Base-by-base conservation (phyloP, 2,329 filamentous ascomycete genomes). In the Blumeria hordei region DNA sequence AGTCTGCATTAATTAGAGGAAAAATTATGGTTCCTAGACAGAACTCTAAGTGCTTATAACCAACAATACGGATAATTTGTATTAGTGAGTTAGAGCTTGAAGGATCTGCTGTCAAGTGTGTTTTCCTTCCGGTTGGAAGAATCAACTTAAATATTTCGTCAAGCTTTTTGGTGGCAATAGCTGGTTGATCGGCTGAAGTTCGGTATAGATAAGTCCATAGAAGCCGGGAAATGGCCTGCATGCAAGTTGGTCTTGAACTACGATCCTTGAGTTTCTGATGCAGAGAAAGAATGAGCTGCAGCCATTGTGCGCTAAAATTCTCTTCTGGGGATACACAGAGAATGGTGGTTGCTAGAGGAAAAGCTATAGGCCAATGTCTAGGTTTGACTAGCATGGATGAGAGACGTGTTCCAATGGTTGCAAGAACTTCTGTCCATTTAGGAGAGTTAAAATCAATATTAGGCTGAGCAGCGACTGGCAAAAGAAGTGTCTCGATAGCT, bases 141-240 rank as follows among this genome's bases (percentile, higher is more conserved):
- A 94, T 79, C 61, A 94, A 74, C 62, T 82, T 85, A 60, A 93
- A 77, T 18, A 96, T 81, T 59, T 96, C 90, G 59, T 98, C 90
- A 16, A 96, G 72, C 66, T 92, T 95, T 59, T 84, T 80, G 43
- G 79, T 73, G 2, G 82, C 81, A 34, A 74, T 74, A 55, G 80
- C 77, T 1, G 76, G 70, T 9, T 78, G 75, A 59, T 98, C 92
- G 5, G 77, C 79, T 51, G 80, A 35, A n/a, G 37, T 81, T 53
- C 90, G 81, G 67, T 93, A 94, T 3, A 98, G 73, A 66, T 95
- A 96, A 0, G 88, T 90, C 92, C 92, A 98, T 4, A 94, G 74
- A 32, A 98, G 71, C 55, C 90, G 81, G 41, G 88, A 94, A 53
- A 95, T 81, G 12, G 90, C 88, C 64, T 94, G 86, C 28, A 98